phyloP scores from a whole-genome alignment of 345 rosid genomes.

The Brassica cretica region DNA sequence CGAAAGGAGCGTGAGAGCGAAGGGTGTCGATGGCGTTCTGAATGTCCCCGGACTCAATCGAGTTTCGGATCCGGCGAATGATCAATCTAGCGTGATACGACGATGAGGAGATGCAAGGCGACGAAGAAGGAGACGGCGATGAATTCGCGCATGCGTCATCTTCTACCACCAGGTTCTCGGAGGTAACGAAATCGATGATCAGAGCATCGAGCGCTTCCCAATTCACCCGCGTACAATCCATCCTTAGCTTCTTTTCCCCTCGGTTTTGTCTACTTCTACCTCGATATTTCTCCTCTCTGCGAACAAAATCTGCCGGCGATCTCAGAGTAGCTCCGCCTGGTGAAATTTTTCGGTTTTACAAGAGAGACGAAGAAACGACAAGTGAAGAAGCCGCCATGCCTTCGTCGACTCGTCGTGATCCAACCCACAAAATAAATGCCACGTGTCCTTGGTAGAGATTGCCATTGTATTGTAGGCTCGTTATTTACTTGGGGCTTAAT shows the following conservation, averaged over 20 bases:
- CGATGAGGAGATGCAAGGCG: slow-evolving; percentile 58
- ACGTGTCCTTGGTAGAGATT: slow-evolving; percentile 3
- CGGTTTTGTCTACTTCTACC: not conserved
- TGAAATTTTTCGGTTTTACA: not conserved
- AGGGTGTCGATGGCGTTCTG: slow-evolving; percentile 67
- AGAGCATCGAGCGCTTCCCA: slow-evolving; percentile 92
- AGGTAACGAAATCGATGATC: slow-evolving; percentile 76
- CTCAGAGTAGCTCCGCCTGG: slow-evolving; percentile 7
- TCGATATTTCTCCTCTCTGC: not conserved
- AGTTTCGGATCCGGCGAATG: slow-evolving; percentile 75
- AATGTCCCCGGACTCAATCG: slow-evolving; percentile 72
- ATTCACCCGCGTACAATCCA: slow-evolving; percentile 74
- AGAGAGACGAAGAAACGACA: slow-evolving; percentile 9
- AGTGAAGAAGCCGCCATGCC: slow-evolving; percentile 2
- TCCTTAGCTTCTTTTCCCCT: slow-evolving; percentile 24
- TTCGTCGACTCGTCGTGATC: not conserved
- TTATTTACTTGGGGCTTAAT: not conserved
- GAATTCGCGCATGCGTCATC: slow-evolving; percentile 48
- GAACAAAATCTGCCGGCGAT: slow-evolving; percentile 6
- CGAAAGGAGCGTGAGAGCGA: slow-evolving; percentile 63
- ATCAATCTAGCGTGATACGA: slow-evolving; percentile 69
- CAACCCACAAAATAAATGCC: slow-evolving; percentile 18
- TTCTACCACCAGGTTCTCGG: slow-evolving; percentile 60
- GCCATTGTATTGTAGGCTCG: not conserved
- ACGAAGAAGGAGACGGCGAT: slow-evolving; percentile 46